Evolutionary conservation across 768 basidiomycete species (phyloP).

Genomic region (Mycena epipterygia): DNA sequence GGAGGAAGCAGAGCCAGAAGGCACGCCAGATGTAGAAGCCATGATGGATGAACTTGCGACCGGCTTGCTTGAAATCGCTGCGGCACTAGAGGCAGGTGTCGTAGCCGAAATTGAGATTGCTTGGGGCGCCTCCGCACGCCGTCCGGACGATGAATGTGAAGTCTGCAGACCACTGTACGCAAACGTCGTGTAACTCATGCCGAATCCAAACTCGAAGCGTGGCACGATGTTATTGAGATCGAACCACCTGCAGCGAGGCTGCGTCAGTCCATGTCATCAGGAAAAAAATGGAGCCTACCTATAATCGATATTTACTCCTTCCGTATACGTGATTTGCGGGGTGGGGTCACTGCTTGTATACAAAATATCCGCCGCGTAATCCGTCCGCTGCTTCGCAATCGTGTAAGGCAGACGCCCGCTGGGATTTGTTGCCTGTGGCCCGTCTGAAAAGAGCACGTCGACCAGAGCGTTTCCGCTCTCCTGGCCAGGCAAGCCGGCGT

Average conservation of each 20-base stretch:
- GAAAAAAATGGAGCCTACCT: slow-evolving; percentile 31
- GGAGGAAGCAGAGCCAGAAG: not conserved
- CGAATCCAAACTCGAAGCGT: slow-evolving; percentile 50
- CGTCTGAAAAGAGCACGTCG: slow-evolving; percentile 70
- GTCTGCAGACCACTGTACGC: slow-evolving; percentile 48
- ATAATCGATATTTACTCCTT: slow-evolving; percentile 46
- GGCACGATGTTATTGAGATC: slow-evolving; percentile 45
- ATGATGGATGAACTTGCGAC: not conserved
- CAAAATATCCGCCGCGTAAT: slow-evolving; percentile 57
- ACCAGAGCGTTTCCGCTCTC: slow-evolving; percentile 71
- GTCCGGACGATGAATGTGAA: not conserved
- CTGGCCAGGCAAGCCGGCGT: slow-evolving; percentile 66
- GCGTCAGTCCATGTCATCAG: too few species aligned
- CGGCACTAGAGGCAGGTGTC: too few species aligned
- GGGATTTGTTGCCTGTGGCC: slow-evolving; percentile 58
- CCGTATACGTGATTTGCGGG: slow-evolving; percentile 30
- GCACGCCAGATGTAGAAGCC: not conserved
- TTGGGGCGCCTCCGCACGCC: too few species aligned
- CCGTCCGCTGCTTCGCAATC: slow-evolving; percentile 63
- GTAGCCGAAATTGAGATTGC: too few species aligned
- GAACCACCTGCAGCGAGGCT: slow-evolving; percentile 40
- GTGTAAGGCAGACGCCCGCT: slow-evolving; percentile 64
- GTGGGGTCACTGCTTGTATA: not conserved
- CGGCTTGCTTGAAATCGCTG: too few species aligned
- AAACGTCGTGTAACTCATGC: slow-evolving; percentile 59